Evolutionary conservation across 768 basidiomycete genomes (phyloP).

Genomic region (Termitomyces sp.): DNA sequence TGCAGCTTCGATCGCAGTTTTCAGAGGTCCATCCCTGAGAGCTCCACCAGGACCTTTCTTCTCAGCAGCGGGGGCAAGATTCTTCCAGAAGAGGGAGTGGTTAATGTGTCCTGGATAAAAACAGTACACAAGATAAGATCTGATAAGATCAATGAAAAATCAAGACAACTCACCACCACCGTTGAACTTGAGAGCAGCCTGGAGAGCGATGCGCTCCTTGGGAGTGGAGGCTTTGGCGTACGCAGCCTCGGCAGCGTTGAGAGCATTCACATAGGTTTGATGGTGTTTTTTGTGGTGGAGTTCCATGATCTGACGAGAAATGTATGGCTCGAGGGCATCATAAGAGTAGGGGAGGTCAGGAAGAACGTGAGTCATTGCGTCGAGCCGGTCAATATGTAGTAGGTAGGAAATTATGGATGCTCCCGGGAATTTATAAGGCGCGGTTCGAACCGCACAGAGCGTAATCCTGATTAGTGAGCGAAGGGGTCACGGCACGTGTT

Average conservation of each 20-base stretch:
- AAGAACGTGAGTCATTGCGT: conserved; percentile 29
- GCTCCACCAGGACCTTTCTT: conserved; percentile 69
- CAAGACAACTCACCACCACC: conserved; percentile 70
- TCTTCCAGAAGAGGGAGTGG: conserved; percentile 5
- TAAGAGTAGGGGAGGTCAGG: conserved; percentile 74
- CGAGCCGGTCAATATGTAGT: neutral
- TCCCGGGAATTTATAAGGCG: neutral
- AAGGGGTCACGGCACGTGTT: neutral
- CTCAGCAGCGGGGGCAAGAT: conserved; percentile 39
- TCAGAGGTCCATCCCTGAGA: conserved; percentile 59
- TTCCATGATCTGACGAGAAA: conserved; percentile 86
- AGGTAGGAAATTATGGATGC: neutral
- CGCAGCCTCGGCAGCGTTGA: conserved; percentile 82
- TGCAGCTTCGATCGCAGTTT: conserved; percentile 49
- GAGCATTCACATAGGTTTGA: conserved; percentile 87
- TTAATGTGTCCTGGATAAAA: conserved; percentile 9
- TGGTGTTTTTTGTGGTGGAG: conserved; percentile 95
- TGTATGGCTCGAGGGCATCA: conserved; percentile 88
- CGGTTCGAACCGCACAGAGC: neutral
- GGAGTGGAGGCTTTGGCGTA: conserved; percentile 63
- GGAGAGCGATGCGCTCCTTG: conserved; percentile 80
- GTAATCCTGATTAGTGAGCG: conserved; percentile 7
- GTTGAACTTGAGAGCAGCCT: conserved; percentile 92
- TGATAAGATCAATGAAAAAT: neutral
- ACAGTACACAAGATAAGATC: conserved; percentile 7